Base-by-base conservation (phyloP, 495 filamentous ascomycete species). In the Aspergillus leporis region DNA sequence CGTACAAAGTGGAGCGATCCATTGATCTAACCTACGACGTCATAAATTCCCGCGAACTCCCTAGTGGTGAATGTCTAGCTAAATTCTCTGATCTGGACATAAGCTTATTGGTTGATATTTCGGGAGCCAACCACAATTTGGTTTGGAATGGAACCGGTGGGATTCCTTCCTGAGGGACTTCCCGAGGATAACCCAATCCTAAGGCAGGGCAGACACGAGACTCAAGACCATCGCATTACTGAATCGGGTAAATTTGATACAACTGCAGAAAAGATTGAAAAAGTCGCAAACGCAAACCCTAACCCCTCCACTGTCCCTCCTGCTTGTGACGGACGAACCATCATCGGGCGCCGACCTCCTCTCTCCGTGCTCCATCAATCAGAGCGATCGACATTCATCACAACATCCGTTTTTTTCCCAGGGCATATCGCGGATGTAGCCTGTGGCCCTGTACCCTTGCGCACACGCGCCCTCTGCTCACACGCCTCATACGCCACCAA, bases 311-410 rank as follows among this genome's bases (percentile, higher is more conserved):
- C 25, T 45, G 30, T 28, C 25, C 38, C 16, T 41, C 38, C 16
- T 41, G 14, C 38, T 41, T 41, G 38, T 51, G 56, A 55, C 58
- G 45, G 58, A 60, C 58, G 52, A 60, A 60, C 58, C 58, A 58
- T 58, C 36, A 40, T 45, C 34, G 25, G 45, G 5, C 16, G 46
- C 36, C 40, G 16, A 31, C 41, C 57, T 23, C 40, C 48, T 49
- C 23, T n/a, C 16, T 5, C 30, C 10, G 38, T n/a, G 50, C 19
- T 28, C 51, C 57, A 18, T 52, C 51, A 23, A 52, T 56, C 53
- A 56, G 25, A 56, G 41, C 41, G 41, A 47, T 45, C 53, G 53
- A 43, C 53, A 28, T 28, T 28, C 41, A 46, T 55, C 41, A 46
- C 23, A 30, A 47, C 30, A 46, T 47, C 18, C 21, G 45, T 21